These are phyloP conservation scores for Curvularia sp. DNA, from an alignment of 2,329 filamentous ascomycete species.

Conservation along the genomic window DNA sequence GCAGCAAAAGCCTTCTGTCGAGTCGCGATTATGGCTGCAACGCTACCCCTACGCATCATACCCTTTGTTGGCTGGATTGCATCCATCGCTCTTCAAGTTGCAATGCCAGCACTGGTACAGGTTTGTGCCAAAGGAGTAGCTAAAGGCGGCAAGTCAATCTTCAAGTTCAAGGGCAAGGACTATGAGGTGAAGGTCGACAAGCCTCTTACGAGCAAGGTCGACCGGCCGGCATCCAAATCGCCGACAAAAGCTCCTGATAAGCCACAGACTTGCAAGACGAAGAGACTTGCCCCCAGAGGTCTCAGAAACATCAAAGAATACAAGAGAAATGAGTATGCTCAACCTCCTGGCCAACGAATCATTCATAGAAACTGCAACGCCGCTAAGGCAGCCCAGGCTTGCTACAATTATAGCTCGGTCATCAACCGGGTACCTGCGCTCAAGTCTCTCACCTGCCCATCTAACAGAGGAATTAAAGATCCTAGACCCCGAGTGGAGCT, in stretches of 20 bases:
- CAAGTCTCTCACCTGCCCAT: background rate
- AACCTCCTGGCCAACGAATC: background rate
- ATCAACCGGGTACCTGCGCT: background rate
- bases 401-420: background rate
- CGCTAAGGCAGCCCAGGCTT: background rate
- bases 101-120: constrained; percentile 42
- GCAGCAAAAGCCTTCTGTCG: constrained; percentile 50
- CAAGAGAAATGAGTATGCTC: background rate
- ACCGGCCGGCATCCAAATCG: background rate
- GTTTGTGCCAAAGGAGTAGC: constrained; percentile 45
- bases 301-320: background rate
- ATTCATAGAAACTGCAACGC: background rate
- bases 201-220: constrained; percentile 3
- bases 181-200: constrained; percentile 26
- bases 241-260: background rate
- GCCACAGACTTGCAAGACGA: background rate
- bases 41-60: constrained; percentile 20
- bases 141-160: constrained; percentile 42
- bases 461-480: too few species aligned
- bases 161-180: constrained; percentile 44
- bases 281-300: background rate
- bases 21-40: constrained; percentile 44
- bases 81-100: constrained; percentile 28
- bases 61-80: constrained; percentile 22
- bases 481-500: background rate